phyloP scores from a whole-genome alignment of 225 moss, liverwort and hornwort genomes.

The Lunularia cruciata region DNA sequence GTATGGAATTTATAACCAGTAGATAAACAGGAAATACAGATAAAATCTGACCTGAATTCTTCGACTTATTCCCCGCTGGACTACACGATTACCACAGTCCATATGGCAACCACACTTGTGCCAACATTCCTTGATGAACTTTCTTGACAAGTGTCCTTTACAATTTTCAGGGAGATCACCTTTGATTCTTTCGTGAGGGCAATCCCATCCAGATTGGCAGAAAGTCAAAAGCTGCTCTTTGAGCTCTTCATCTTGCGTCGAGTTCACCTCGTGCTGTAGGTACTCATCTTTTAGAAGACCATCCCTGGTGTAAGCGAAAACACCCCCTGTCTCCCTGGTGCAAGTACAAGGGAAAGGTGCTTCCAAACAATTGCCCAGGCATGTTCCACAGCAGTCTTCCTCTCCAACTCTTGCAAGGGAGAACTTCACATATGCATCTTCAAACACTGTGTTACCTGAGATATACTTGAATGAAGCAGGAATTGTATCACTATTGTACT shows the following conservation, averaged over 20 bases:
- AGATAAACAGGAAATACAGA: background rate
- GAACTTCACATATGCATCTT: conserved; percentile 59
- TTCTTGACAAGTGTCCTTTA: conserved; percentile 60
- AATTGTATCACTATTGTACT: conserved; percentile 31
- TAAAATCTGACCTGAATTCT: conserved; percentile 56
- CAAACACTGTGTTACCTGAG: conserved; percentile 53
- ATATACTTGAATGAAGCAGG: conserved; percentile 58
- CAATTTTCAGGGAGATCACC: conserved; percentile 47
- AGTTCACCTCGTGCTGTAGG: conserved; percentile 51
- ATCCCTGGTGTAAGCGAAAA: conserved; percentile 65
- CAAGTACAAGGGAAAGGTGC: conserved; percentile 64
- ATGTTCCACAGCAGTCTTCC: conserved; percentile 65
- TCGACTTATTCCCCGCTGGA: conserved; percentile 66
- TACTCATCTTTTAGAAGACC: conserved; percentile 55
- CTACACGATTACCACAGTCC: conserved; percentile 78
- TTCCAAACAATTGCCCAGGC: conserved; percentile 62
- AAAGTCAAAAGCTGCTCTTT: conserved; percentile 9
- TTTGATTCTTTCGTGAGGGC: conserved; percentile 58
- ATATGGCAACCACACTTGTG: conserved; percentile 82
- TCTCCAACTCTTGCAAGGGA: conserved; percentile 79
- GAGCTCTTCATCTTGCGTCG: conserved; percentile 22
- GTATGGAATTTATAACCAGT: no score
- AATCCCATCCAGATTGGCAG: conserved; percentile 46
- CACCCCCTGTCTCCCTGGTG: conserved; percentile 60
- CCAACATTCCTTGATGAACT: conserved; percentile 96